phyloP scores from a whole-genome alignment of 108 stramenopile species.

The Chaetoceros muelleri region DNA sequence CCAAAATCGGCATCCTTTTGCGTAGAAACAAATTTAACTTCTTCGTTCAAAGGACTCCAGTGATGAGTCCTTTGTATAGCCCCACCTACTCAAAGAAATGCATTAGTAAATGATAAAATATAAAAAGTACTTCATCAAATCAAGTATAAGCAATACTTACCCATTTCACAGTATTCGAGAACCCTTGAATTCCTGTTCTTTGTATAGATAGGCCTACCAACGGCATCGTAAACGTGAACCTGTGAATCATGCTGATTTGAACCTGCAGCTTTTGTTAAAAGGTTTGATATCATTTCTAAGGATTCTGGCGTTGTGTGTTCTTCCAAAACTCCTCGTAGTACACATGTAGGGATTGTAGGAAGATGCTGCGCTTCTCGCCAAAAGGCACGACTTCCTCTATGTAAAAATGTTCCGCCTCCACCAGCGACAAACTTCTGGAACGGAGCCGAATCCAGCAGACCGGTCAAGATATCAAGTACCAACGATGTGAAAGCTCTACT shows the following conservation, averaged over 20 bases:
- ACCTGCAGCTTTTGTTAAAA: slow-evolving; percentile 79
- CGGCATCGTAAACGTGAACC: slow-evolving; percentile 82
- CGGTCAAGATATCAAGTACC: slow-evolving; percentile 49
- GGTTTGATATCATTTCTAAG: slow-evolving; percentile 69
- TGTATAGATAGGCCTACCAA: slow-evolving; percentile 74
- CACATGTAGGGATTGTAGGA: slow-evolving; percentile 71
- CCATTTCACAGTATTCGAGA: slow-evolving; percentile 55
- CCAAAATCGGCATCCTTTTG: slow-evolving; percentile 46
- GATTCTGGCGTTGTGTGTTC: slow-evolving; percentile 80
- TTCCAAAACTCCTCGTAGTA: slow-evolving; percentile 71
- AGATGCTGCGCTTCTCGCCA: slow-evolving; percentile 84
- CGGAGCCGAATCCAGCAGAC: slow-evolving; percentile 54
- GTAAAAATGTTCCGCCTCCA: slow-evolving; percentile 60
- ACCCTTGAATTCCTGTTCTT: slow-evolving; percentile 67
- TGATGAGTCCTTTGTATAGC: slow-evolving; percentile 52
- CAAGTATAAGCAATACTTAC: too few species aligned
- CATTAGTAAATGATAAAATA: neutral
- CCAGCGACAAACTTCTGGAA: slow-evolving; percentile 76
- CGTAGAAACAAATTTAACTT: slow-evolving; percentile 73
- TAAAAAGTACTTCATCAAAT: slow-evolving; percentile 25
- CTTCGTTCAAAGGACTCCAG: slow-evolving; percentile 76
- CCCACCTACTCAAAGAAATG: neutral
- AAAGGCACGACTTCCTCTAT: slow-evolving; percentile 63
- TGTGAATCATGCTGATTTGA: slow-evolving; percentile 76
- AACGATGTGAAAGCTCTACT: slow-evolving; percentile 63